Evolutionary conservation across 352 stramenopile species (phyloP), one percentile per base, ranked within the genome.

Genomic region (Pythium guiyangense): DNA sequence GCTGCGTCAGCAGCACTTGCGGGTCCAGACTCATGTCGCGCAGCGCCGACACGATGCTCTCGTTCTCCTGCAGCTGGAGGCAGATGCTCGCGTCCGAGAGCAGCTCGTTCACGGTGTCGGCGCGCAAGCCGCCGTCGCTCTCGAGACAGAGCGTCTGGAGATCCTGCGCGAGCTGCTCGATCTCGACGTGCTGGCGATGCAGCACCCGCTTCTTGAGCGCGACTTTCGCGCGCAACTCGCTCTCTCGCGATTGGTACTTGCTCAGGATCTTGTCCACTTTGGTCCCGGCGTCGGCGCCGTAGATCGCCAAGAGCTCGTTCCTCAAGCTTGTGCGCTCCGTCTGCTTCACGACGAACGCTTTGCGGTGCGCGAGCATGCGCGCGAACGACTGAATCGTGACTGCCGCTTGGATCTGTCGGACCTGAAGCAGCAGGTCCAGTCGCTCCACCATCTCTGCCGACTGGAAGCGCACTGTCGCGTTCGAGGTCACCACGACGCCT

Each of bases 21-120:
- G 79, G 77, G 22, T 83, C 74, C 59, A 90, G 59, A 55, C 79
- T 87, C 73, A 90, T 86, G 43, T 90, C 79, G 25, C 79, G 69
- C 37, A 90, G 53, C 20, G 79, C 79, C 17, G 65, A 39, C 1
- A 88, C 68, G 31, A 90, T 70, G 20, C 69, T 66, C 27, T 76
- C 70, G 31, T 84, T 70, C 22, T 66, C 59, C 42, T 74, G 61
- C 9, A 85, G 43, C 29, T 76, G 34, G 11, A 50, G 34, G 4
- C 77, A 76, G 51, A 90, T 78, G 8, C 57, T 59, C 18, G 60
- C 53, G 29, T 90, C 67, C 11, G 69, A 57, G 22, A 90, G 62
- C 42, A 90, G 70, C 20, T 76, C 64, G 17, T 86, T 77, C 35
- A 88, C 69, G 8, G 70, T 65, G 34, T 73, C 58, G 4, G 63